These are phyloP conservation scores for Saccharomyces kudriavzevii DNA, from an alignment of 805 yeast species.

Conservation along the genomic window DNA sequence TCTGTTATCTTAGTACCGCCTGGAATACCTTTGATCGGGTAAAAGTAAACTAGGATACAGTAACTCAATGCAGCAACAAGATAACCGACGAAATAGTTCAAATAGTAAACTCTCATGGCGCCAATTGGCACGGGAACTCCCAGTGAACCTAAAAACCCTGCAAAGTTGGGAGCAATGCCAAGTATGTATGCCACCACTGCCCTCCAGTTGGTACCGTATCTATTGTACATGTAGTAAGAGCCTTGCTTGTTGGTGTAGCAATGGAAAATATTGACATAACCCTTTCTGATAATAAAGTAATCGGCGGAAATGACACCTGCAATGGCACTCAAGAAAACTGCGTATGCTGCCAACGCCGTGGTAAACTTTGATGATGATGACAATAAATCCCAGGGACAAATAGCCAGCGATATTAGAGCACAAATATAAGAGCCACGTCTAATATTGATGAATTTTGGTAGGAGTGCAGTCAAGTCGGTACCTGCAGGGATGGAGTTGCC, in stretches of 20 bases:
- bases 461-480: slow-evolving; percentile 59
- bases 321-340: slow-evolving; percentile 75
- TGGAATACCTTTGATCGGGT: slow-evolving; percentile 47
- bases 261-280: slow-evolving; percentile 54
- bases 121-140: slow-evolving; percentile 73
- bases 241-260: slow-evolving; percentile 45
- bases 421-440: slow-evolving; percentile 77
- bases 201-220: slow-evolving; percentile 71
- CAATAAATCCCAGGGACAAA: slow-evolving; percentile 79
- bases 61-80: slow-evolving; percentile 49
- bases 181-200: slow-evolving; percentile 72
- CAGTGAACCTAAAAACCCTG: slow-evolving; percentile 81
- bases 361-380: slow-evolving; percentile 66
- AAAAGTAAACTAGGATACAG: slow-evolving; percentile 41
- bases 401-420: slow-evolving; percentile 59
- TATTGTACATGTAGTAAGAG: slow-evolving; percentile 50
- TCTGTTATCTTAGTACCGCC: slow-evolving; percentile 31
- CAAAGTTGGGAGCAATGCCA: slow-evolving; percentile 77
- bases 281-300: slow-evolving; percentile 66
- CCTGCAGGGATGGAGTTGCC: slow-evolving; percentile 67
- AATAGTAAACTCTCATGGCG: slow-evolving; percentile 62
- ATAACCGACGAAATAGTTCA: slow-evolving; percentile 75
- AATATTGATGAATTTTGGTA: slow-evolving; percentile 59
- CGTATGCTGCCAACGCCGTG: slow-evolving; percentile 70
- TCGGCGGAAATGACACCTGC: slow-evolving; percentile 71